Evolutionary conservation across 352 stramenopile species (phyloP).

Genomic region (Globisporangium splendens): DNA sequence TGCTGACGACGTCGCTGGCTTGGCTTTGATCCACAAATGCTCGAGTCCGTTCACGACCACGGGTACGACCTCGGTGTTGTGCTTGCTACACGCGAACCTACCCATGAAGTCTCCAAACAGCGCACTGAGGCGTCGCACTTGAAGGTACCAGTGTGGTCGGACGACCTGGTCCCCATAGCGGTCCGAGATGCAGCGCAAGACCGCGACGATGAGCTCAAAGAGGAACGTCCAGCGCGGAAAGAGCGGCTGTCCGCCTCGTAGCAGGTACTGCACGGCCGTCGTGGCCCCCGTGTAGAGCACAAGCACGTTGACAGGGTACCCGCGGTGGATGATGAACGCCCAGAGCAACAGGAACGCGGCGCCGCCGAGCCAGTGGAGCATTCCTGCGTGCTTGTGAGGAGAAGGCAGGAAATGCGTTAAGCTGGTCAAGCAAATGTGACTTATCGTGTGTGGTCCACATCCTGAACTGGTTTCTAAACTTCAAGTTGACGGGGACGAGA

Average conservation of each 20-base stretch:
- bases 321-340: slow-evolving; percentile 7
- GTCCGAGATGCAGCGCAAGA: slow-evolving; percentile 18
- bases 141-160: slow-evolving; percentile 12
- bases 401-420: too few species aligned
- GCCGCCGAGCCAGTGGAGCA: background rate
- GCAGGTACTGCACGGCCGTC: background rate
- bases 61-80: slow-evolving; percentile 17
- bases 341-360: background rate
- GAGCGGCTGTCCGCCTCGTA: slow-evolving; percentile 8
- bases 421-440: too few species aligned
- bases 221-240: slow-evolving; percentile 29
- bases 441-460: too few species aligned
- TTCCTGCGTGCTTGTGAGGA: too few species aligned
- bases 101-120: slow-evolving; percentile 22
- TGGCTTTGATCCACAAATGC: slow-evolving; percentile 33
- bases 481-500: too few species aligned
- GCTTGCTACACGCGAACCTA: slow-evolving; percentile 14
- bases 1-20: background rate
- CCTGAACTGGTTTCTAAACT: too few species aligned
- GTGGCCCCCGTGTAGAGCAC: background rate
- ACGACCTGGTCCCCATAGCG: slow-evolving; percentile 16
- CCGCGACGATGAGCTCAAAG: slow-evolving; percentile 26
- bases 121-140: slow-evolving; percentile 21
- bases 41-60: slow-evolving; percentile 38
- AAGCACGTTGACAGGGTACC: slow-evolving; percentile 11